phyloP scores from a whole-genome alignment of 192 early-diverging fungal species.

The Coemansia sp. region DNA sequence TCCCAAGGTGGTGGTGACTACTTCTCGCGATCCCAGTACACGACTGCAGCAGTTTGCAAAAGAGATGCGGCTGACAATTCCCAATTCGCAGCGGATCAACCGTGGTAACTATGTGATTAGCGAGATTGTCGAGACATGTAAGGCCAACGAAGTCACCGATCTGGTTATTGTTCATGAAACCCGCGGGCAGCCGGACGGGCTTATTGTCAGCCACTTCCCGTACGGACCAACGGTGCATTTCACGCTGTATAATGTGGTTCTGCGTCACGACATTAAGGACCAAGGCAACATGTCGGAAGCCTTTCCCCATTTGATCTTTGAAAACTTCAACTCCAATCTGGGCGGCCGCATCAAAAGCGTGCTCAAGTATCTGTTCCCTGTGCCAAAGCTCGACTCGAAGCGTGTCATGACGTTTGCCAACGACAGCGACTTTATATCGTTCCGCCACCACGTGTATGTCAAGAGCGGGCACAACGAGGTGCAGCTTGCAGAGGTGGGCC shows the following conservation, averaged over 20 bases:
- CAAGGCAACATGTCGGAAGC: slow-evolving; percentile 96
- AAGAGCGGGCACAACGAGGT: slow-evolving; percentile 88
- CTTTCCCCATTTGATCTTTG: slow-evolving; percentile 94
- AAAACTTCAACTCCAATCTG: slow-evolving; percentile 89
- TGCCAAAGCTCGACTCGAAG: slow-evolving; percentile 94
- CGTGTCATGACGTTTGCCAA: slow-evolving; percentile 98
- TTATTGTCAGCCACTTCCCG: slow-evolving; percentile 93
- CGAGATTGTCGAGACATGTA: slow-evolving; percentile 95
- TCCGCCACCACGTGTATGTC: slow-evolving; percentile 94
- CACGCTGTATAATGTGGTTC: slow-evolving; percentile 94
- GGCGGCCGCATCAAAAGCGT: slow-evolving; percentile 82
- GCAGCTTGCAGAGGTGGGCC: slow-evolving; percentile 94
- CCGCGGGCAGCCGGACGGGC: slow-evolving; percentile 94
- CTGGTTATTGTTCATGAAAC: slow-evolving; percentile 94
- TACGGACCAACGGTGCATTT: slow-evolving; percentile 99
- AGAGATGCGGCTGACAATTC: slow-evolving; percentile 93
- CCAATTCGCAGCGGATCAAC: slow-evolving; percentile 97
- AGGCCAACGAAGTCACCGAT: slow-evolving; percentile 91
- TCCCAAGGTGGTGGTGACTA: slow-evolving; percentile 96
- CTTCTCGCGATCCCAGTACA: slow-evolving; percentile 89
- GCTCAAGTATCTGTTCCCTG: slow-evolving; percentile 95
- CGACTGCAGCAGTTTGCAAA: slow-evolving; percentile 95
- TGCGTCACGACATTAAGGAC: slow-evolving; percentile 96
- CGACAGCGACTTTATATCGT: slow-evolving; percentile 95
- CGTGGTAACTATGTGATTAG: slow-evolving; percentile 94